These are phyloP conservation scores for Ceratobasidium sp. DNA, from an alignment of 1,284 basidiomycete species.

Conservation along the genomic window DNA sequence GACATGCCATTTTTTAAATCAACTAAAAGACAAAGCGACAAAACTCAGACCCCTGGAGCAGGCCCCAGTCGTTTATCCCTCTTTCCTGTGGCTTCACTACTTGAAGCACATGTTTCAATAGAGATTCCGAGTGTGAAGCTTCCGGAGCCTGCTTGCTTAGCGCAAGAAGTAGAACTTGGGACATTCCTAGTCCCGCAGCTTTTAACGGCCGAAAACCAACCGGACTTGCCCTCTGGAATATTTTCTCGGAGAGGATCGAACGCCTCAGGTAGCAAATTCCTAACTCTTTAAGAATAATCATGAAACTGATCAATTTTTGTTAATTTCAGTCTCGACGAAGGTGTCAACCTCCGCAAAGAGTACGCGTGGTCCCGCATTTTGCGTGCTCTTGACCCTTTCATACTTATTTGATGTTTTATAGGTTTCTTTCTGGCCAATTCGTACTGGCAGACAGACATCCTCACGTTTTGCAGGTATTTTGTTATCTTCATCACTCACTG, in stretches of 20 bases:
- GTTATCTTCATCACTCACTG: no score
- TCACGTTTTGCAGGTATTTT: conserved; percentile 42
- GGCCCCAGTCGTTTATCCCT: not conserved
- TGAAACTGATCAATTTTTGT: not conserved
- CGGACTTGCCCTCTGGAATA: not conserved
- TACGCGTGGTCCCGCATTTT: not conserved
- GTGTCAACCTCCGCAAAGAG: not conserved
- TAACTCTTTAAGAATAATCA: not conserved
- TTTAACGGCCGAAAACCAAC: not conserved
- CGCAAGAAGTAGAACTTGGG: not conserved
- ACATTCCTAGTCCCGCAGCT: not conserved
- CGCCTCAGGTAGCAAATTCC: not conserved
- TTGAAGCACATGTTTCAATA: no score
- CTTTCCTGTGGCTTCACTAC: no score
- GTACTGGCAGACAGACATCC: conserved; percentile 33
- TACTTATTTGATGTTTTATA: no score
- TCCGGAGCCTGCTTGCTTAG: not conserved
- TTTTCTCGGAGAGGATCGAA: not conserved
- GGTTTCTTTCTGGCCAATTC: conserved; percentile 17
- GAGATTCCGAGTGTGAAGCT: no score
- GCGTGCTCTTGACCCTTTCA: no score
- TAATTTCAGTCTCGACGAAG: not conserved
- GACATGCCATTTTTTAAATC: no score
- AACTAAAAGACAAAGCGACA: no score
- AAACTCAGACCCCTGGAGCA: conserved; percentile 8